These are phyloP conservation scores for Ottelia alismoides DNA, from an alignment of 106 monocot genomes.

Conservation along the genomic window DNA sequence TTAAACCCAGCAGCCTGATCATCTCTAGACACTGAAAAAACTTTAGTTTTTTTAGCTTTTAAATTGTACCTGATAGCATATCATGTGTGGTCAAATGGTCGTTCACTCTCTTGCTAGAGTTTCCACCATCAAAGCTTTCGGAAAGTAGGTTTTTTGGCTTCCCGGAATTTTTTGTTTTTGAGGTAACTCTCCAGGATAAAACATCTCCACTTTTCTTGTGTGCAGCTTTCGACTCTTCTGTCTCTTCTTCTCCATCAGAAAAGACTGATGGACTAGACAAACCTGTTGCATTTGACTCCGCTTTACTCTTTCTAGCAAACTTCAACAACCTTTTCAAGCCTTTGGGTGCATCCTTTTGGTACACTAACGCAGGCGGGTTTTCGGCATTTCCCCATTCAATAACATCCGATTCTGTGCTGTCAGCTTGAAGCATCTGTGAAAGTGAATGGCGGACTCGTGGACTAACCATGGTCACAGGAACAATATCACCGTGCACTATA, in stretches of 20 bases:
- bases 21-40: too few relatives aligned
- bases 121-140: constrained; percentile 63
- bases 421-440: constrained; percentile 94
- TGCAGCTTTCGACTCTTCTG: constrained; percentile 47
- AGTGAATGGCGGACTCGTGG: constrained; percentile 67
- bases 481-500: constrained; percentile 19
- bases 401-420: constrained; percentile 62
- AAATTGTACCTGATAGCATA: constrained; percentile 35
- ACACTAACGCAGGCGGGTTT: constrained; percentile 82
- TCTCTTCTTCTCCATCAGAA: constrained; percentile 92
- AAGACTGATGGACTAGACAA: constrained; percentile 54
- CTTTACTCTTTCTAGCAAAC: constrained; percentile 83
- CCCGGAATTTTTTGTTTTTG: constrained; percentile 33
- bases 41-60: neutral
- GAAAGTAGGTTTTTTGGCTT: constrained; percentile 25
- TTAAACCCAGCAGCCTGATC: too few relatives aligned
- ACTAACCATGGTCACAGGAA: constrained; percentile 28
- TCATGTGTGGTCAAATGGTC: constrained; percentile 18
- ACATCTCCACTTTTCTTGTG: constrained; percentile 43
- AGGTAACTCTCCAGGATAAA: constrained; percentile 23
- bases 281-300: constrained; percentile 44
- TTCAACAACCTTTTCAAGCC: constrained; percentile 91
- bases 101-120: constrained; percentile 41
- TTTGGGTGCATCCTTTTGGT: constrained; percentile 92
- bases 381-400: constrained; percentile 99